phyloP scores from a whole-genome alignment of 257 asterid species.

The Capsicum rhomboideum region DNA sequence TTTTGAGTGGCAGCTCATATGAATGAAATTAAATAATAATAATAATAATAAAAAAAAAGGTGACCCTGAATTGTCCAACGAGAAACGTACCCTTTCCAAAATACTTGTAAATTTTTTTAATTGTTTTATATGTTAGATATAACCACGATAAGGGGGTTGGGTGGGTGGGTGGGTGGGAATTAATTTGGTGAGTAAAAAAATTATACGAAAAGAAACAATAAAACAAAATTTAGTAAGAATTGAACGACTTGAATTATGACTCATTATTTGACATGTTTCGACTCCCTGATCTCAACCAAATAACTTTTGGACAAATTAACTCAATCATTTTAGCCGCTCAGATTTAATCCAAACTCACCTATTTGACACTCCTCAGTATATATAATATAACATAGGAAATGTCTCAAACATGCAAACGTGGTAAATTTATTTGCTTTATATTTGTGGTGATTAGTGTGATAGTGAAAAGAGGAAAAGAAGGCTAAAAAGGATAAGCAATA shows the following conservation, averaged over 20 bases:
- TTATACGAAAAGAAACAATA: not conserved
- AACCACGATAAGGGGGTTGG: too few relatives aligned
- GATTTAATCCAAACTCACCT: not conserved
- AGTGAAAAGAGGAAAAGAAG: not conserved
- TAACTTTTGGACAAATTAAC: too few relatives aligned
- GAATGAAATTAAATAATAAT: too few relatives aligned
- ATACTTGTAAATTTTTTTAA: too few relatives aligned
- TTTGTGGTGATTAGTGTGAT: too few relatives aligned
- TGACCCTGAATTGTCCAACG: not conserved
- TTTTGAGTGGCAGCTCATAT: too few relatives aligned
- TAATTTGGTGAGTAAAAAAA: not conserved
- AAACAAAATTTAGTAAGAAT: not conserved
- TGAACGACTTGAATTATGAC: too few relatives aligned
- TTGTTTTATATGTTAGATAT: too few relatives aligned
- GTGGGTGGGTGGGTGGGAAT: too few relatives aligned
- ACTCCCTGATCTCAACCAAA: not conserved
- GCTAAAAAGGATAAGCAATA: not conserved
- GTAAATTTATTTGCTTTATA: not conserved
- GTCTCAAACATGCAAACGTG: not conserved
- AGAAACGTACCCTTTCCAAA: not conserved
- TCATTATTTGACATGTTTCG: not conserved
- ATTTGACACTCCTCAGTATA: not conserved
- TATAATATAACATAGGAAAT: too few relatives aligned
- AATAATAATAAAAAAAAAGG: too few relatives aligned
- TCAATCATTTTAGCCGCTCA: not conserved